Evolutionary conservation across 495 filamentous ascomycete species (phyloP).

Genomic region (Neurospora sp.): DNA sequence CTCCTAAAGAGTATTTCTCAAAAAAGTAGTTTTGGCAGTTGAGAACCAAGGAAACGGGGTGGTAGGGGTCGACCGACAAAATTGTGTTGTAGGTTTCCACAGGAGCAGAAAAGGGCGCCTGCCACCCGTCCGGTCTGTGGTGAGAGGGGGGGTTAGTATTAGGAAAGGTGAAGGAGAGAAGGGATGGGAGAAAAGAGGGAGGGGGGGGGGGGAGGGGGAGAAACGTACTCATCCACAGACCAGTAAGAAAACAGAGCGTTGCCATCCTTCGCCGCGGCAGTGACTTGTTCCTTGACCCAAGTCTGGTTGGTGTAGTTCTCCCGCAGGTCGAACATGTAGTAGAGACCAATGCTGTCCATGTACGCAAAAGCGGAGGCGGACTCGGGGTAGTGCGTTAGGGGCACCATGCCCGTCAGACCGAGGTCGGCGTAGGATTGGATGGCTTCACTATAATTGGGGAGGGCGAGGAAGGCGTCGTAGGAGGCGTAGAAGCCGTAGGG

Average conservation of each 20-base stretch:
- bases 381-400: conserved; percentile 26
- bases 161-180: too few relatives aligned
- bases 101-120: conserved; percentile 44
- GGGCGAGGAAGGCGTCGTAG: conserved; percentile 45
- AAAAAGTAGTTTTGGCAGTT: conserved; percentile 68
- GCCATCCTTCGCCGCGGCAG: conserved; percentile 32
- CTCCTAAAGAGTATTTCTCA: conserved; percentile 46
- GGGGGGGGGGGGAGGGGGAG: too few relatives aligned
- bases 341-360: conserved; percentile 48
- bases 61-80: conserved; percentile 47
- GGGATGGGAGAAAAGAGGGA: too few relatives aligned
- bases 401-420: conserved; percentile 35
- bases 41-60: conserved; percentile 54
- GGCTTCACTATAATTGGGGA: conserved; percentile 24
- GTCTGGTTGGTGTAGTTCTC: conserved; percentile 49
- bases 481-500: conserved; percentile 57
- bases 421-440: conserved; percentile 43
- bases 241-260: conserved; percentile 56
- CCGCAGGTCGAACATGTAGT: conserved; percentile 56
- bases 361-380: conserved; percentile 42
- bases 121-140: conserved; percentile 47
- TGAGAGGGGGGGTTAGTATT: too few relatives aligned
- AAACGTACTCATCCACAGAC: conserved; percentile 46
- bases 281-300: conserved; percentile 42
- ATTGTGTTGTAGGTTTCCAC: conserved; percentile 32